phyloP scores from a whole-genome alignment of 495 filamentous ascomycete species.

The Hypoxylon perforatum region DNA sequence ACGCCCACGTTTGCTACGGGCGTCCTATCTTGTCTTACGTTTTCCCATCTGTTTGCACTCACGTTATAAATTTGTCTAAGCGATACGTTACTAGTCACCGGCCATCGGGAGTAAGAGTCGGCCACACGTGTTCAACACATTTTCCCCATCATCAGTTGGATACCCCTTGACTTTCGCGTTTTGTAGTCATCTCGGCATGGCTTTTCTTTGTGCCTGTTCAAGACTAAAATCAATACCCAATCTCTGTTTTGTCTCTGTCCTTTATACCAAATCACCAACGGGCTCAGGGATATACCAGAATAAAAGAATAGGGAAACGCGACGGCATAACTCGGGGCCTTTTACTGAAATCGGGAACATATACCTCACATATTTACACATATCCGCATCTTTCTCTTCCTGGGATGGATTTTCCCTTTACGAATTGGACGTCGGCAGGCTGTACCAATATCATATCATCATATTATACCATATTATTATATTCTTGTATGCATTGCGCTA shows the following conservation, averaged over 20 bases:
- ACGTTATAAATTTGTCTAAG: too few species aligned
- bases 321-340: constrained; percentile 13
- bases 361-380: constrained; percentile 9
- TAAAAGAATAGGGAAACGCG: constrained; percentile 36
- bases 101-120: constrained; percentile 29
- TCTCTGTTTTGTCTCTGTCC: constrained; percentile 22
- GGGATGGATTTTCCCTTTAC: constrained; percentile 15
- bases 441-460: constrained; percentile 30
- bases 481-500: constrained; percentile 36
- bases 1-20: constrained; percentile 33
- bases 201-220: constrained; percentile 29
- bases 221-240: constrained; percentile 39
- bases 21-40: constrained; percentile 34
- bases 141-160: constrained; percentile 32
- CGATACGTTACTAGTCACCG: constrained; percentile 13
- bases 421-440: constrained; percentile 34
- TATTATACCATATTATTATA: constrained; percentile 22
- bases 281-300: constrained; percentile 30
- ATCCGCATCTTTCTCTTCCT: constrained; percentile 30
- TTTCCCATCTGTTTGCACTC: constrained; percentile 35
- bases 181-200: constrained; percentile 10
- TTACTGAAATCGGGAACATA: constrained; percentile 33
- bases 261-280: constrained; percentile 21
- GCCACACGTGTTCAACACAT: constrained; percentile 36
- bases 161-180: constrained; percentile 31